Evolutionary conservation across 441 rosid species (phyloP).

Genomic region (Euphorbia neoarborescens): DNA sequence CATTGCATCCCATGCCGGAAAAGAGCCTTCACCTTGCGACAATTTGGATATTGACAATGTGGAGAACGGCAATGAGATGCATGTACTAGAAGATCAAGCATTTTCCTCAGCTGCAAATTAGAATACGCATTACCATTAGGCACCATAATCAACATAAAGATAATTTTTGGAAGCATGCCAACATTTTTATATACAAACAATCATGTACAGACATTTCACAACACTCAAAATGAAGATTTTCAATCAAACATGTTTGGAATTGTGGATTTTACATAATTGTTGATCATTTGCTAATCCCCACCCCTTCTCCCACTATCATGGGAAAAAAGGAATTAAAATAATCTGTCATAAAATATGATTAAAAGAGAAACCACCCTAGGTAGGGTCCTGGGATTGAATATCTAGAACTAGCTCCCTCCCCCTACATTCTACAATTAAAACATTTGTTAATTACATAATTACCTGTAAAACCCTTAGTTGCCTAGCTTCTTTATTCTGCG

Average conservation of each 20-base stretch:
- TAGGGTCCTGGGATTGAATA: neutral
- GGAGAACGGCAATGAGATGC: conserved; percentile 92
- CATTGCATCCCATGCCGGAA: conserved; percentile 94
- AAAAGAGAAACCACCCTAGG: neutral
- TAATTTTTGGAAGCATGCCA: neutral
- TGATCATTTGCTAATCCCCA: neutral
- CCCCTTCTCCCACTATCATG: neutral
- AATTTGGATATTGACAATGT: conserved; percentile 88
- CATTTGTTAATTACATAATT: conserved; percentile 2
- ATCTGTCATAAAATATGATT: neutral
- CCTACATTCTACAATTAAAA: neutral
- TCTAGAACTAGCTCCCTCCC: neutral
- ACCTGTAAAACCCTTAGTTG: conserved; percentile 87
- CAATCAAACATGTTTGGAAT: neutral
- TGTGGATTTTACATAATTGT: neutral
- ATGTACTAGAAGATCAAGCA: conserved; percentile 98
- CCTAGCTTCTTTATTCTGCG: conserved; percentile 96
- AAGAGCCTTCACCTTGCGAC: conserved; percentile 95
- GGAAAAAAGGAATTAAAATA: neutral
- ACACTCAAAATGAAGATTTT: neutral
- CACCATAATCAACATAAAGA: neutral
- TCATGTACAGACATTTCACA: neutral
- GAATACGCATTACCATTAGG: conserved; percentile 16
- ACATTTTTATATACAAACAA: neutral
- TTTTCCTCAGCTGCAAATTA: conserved; percentile 81